Percentiles rank a stretch among this genome's conserved stretches.
Evolutionary conservation across 129 eudicot genomes (phyloP).

Genomic region (Logfia minima): DNA sequence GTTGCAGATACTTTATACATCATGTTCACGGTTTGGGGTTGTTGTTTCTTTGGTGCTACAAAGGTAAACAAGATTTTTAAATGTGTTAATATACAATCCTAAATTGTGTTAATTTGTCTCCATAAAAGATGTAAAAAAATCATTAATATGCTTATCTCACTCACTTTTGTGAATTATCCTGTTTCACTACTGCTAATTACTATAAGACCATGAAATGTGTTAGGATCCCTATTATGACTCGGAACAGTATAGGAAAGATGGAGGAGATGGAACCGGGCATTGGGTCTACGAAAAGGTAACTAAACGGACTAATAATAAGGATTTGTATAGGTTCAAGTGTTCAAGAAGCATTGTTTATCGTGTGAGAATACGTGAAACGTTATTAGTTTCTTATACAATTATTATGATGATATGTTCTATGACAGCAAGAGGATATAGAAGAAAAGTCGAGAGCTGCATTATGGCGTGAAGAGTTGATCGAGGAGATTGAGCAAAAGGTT

Average conservation of each 20-base stretch:
- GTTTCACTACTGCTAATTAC: background rate
- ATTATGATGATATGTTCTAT: background rate
- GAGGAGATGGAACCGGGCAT: slow-evolving; percentile 94
- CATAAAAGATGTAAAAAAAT: background rate
- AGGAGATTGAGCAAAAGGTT: slow-evolving; percentile 90
- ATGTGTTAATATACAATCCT: background rate
- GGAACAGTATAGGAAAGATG: slow-evolving; percentile 79
- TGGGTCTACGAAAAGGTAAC: slow-evolving; percentile 92
- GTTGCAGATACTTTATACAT: slow-evolving; percentile 72
- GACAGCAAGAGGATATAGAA: slow-evolving; percentile 85
- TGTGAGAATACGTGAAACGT: too few relatives aligned
- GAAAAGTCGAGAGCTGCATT: slow-evolving; percentile 70
- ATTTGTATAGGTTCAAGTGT: too few relatives aligned
- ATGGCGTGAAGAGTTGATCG: slow-evolving; percentile 91
- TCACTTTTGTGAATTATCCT: background rate
- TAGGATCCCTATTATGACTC: slow-evolving; percentile 96
- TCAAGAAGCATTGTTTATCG: too few relatives aligned
- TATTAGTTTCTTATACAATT: background rate
- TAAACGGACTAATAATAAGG: background rate
- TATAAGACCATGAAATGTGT: slow-evolving; percentile 10
- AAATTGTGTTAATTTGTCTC: too few relatives aligned
- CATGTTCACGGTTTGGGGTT: slow-evolving; percentile 92
- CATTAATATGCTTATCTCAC: background rate
- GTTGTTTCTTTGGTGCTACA: slow-evolving; percentile 85
- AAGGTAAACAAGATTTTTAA: slow-evolving; percentile 44